Evolutionary conservation across 129 eudicot genomes (phyloP), one percentile per base, ranked within the genome.

Genomic region (Pittosporum tobira): DNA sequence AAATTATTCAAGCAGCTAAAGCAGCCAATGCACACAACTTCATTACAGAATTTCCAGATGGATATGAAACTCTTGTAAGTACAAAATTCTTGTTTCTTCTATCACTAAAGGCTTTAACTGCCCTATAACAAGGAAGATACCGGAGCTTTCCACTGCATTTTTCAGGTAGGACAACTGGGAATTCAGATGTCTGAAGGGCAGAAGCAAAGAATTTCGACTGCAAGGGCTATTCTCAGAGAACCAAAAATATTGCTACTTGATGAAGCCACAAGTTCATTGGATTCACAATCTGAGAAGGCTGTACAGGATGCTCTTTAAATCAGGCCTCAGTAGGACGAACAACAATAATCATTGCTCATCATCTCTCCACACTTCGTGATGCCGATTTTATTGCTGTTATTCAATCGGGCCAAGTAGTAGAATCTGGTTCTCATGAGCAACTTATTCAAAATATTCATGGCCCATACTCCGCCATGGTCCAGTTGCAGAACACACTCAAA

Each of bases 151-250:
- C 9, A 65, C 10, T 51, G 54, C 28, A 37, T 65, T 25, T 57
- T 53, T 61, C 30, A 76, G 81, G 81, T 76, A 27, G 81, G 81
- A 37, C 68, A 77, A 47, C 21, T 67, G 26, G 82, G 82, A 57
- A 66, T 67, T 19, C 82, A 72, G 52, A 66, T 77, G 68, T 77
- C 82, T 0, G 82, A 74, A 37, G 82, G 82, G 55, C 82, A 77
- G 36, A 77, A 67, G 48, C 82, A 77, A 58, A 62, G 78, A n/a
- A 72, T 72, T 34, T 66, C 83, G 22, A 72, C 72, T 20, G 78
- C 75, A 15, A 47, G 78, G 27, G 78, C 73, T 30, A 18, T 72
- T 27, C 67, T 77, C n/a, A 53, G 61, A 57, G 75, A 67, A 0
- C 83, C 78, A 22, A 72, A 59, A 63, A 72, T 77, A 27, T 57